phyloP scores from a whole-genome alignment of 2,329 filamentous ascomycete genomes.

The Colletotrichum euphorbiae region DNA sequence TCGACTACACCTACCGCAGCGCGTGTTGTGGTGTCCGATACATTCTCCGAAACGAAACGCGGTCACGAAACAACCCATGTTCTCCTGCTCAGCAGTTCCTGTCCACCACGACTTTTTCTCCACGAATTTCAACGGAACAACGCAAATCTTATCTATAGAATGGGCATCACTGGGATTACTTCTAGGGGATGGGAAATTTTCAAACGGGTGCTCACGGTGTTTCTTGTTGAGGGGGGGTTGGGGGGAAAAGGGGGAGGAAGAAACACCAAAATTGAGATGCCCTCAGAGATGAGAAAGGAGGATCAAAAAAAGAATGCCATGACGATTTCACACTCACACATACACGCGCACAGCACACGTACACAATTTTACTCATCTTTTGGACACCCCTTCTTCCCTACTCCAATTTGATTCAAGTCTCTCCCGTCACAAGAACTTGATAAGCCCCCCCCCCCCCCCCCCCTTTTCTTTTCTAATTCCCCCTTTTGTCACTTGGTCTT shows the following conservation, averaged over 20 bases:
- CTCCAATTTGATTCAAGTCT: neutral
- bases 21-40: conserved; percentile 27
- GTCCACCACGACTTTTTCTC: neutral
- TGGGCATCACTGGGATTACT: conserved; percentile 22
- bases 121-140: conserved; percentile 7
- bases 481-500: neutral
- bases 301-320: conserved; percentile 10
- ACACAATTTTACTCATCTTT: conserved; percentile 4
- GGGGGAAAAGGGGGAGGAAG: neutral
- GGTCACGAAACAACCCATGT: conserved; percentile 30
- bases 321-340: conserved; percentile 20
- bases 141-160: conserved; percentile 22
- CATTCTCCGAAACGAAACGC: conserved; percentile 19
- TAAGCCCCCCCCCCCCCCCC: too few relatives aligned
- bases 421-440: neutral
- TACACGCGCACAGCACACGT: neutral
- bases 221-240: neutral
- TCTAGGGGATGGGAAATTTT: conserved; percentile 8
- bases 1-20: conserved; percentile 25
- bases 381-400: neutral
- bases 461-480: neutral
- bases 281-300: neutral
- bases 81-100: conserved; percentile 10
- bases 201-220: conserved; percentile 11
- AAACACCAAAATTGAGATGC: neutral